Percentiles rank a stretch among this genome's conserved stretches.
Conservation (phyloP, 202 grass and related monocot species). For the Zizania palustris region DNA sequence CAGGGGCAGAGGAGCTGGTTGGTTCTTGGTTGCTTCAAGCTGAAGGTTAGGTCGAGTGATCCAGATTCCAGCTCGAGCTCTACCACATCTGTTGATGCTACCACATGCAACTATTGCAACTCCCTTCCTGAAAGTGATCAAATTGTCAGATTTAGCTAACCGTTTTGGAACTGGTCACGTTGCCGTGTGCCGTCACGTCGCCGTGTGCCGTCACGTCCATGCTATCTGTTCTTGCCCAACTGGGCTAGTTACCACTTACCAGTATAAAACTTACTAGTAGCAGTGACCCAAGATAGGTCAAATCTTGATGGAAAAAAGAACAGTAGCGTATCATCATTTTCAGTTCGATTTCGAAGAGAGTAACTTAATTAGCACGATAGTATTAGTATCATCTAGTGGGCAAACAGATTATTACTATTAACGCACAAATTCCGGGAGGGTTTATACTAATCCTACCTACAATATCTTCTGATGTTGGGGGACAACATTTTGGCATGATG, state of each 20-base stretch:
- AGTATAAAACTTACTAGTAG: not conserved
- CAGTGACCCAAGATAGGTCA: not conserved
- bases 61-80: not conserved
- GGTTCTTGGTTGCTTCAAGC: constrained; percentile 15
- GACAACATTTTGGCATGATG: constrained; percentile 28
- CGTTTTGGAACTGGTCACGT: not conserved
- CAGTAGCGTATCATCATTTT: not conserved
- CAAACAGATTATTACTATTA: not conserved
- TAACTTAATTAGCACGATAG: not conserved
- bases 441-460: not conserved
- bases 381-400: not conserved
- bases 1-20: not conserved
- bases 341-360: not conserved
- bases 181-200: not conserved
- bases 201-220: not conserved
- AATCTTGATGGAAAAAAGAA: not conserved
- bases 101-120: not conserved
- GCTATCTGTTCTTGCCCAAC: no score
- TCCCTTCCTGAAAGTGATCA: not conserved
- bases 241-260: no score
- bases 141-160: no score
- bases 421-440: not conserved
- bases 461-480: not conserved
- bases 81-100: not conserved
- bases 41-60: constrained; percentile 6